These are phyloP conservation scores for Pseudogymnoascus sp. DNA, from an alignment of 2,329 filamentous ascomycete genomes.

Conservation along the genomic window DNA sequence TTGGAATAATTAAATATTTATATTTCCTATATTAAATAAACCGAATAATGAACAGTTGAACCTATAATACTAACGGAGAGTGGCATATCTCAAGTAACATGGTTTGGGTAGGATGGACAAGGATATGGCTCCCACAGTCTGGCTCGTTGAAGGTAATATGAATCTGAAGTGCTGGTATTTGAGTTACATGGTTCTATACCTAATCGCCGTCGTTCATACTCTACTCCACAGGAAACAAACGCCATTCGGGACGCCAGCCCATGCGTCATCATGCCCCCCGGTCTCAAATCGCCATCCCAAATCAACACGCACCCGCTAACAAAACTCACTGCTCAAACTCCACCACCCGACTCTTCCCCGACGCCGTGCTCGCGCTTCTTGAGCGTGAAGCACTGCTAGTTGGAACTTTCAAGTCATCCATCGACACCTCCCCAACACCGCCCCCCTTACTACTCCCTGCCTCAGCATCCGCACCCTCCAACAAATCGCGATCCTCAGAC, in stretches of 20 bases:
- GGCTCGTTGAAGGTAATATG: neutral
- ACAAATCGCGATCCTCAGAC: constrained; percentile 59
- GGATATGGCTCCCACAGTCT: neutral
- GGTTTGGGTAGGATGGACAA: neutral
- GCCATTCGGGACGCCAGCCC: neutral
- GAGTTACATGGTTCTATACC: constrained; percentile 4
- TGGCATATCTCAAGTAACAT: neutral
- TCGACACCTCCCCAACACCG: constrained; percentile 16
- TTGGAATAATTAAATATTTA: neutral
- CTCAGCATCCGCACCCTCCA: constrained; percentile 67
- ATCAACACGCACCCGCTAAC: neutral
- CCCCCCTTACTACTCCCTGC: constrained; percentile 39
- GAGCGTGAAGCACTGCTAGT: constrained; percentile 23
- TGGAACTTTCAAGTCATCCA: constrained; percentile 16
- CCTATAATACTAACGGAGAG: neutral
- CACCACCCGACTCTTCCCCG: constrained; percentile 32
- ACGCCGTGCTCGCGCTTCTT: constrained; percentile 25
- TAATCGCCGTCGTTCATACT: neutral
- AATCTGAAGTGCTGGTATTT: neutral
- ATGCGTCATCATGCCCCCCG: neutral
- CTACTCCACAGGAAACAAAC: neutral
- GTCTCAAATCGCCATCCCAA: constrained; percentile 3
- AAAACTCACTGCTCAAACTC: constrained; percentile 35
- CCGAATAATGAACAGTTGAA: neutral
- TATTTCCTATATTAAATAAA: neutral